Evolutionary conservation across 768 basidiomycete genomes (phyloP).

Genomic region (Panellus pusillus): DNA sequence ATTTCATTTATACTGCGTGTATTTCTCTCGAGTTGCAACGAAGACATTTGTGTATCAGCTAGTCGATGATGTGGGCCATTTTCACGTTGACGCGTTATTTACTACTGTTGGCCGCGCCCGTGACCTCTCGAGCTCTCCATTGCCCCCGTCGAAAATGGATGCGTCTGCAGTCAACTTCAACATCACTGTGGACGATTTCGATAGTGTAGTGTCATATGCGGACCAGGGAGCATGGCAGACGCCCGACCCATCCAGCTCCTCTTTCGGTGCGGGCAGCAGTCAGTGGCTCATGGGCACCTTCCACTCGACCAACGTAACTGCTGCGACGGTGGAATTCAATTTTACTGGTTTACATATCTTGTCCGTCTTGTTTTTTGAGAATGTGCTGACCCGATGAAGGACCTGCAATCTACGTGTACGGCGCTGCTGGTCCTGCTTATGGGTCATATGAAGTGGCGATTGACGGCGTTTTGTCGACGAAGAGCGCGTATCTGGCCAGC

Average conservation of each 20-base stretch:
- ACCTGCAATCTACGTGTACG: conserved; percentile 45
- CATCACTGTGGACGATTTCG: conserved; percentile 49
- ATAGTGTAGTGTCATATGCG: conserved; percentile 41
- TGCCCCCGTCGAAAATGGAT: conserved; percentile 33
- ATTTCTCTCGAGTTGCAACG: too few species aligned
- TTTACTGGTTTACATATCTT: conserved; percentile 41
- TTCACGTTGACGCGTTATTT: too few species aligned
- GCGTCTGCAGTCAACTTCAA: conserved; percentile 43
- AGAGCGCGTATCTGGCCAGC: conserved; percentile 33
- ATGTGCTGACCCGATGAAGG: conserved; percentile 25
- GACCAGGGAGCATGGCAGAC: conserved; percentile 43
- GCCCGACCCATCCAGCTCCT: conserved; percentile 44
- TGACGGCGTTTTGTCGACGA: conserved; percentile 29
- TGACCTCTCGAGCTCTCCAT: too few species aligned
- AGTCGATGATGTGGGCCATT: too few species aligned
- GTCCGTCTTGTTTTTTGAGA: not conserved
- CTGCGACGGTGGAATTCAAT: conserved; percentile 39
- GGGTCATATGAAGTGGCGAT: conserved; percentile 44
- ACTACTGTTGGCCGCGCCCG: too few species aligned
- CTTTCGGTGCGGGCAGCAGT: conserved; percentile 34
- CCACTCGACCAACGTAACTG: conserved; percentile 38
- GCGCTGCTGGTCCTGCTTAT: conserved; percentile 40
- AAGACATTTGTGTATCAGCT: too few species aligned
- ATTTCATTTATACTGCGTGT: not conserved
- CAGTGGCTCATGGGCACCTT: conserved; percentile 46